Evolutionary conservation across 106 monocot species (phyloP).

Genomic region (Narthecium ossifragum): DNA sequence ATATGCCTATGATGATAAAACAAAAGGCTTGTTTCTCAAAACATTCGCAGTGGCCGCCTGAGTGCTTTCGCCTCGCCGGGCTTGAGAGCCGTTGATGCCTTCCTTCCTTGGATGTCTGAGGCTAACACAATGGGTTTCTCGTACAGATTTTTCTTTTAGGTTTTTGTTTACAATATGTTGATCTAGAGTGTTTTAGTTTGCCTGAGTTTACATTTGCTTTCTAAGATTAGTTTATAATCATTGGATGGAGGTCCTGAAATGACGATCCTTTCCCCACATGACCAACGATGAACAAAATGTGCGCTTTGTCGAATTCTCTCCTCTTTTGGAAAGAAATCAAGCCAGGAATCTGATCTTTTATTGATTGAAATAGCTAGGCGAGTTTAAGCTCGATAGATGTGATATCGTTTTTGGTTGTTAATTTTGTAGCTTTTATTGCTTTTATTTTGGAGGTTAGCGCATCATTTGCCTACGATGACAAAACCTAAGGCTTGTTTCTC

Average conservation of each 20-base stretch:
- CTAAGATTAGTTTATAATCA: no score
- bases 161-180: not conserved
- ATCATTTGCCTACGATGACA: no score
- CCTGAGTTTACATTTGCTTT: no score
- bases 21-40: slow-evolving; percentile 4
- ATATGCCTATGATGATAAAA: slow-evolving; percentile 6
- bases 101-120: slow-evolving; percentile 1
- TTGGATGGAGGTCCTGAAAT: no score
- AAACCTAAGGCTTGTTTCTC: slow-evolving; percentile 3
- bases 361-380: not conserved
- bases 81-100: slow-evolving; percentile 1
- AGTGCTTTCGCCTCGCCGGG: slow-evolving; percentile 3
- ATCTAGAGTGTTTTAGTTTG: not conserved
- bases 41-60: slow-evolving; percentile 8
- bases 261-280: slow-evolving; percentile 13
- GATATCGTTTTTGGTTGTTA: no score
- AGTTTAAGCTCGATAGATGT: no score
- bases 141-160: no score
- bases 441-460: not conserved
- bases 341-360: slow-evolving; percentile 3
- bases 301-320: not conserved
- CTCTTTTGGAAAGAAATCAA: not conserved
- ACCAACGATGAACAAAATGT: slow-evolving; percentile 9
- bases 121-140: no score
- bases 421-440: no score